Percentiles rank a stretch among this genome's conserved stretches.
Conservation (phyloP, 2,329 filamentous ascomycete genomes). For the Incumbomyces delicatus region DNA sequence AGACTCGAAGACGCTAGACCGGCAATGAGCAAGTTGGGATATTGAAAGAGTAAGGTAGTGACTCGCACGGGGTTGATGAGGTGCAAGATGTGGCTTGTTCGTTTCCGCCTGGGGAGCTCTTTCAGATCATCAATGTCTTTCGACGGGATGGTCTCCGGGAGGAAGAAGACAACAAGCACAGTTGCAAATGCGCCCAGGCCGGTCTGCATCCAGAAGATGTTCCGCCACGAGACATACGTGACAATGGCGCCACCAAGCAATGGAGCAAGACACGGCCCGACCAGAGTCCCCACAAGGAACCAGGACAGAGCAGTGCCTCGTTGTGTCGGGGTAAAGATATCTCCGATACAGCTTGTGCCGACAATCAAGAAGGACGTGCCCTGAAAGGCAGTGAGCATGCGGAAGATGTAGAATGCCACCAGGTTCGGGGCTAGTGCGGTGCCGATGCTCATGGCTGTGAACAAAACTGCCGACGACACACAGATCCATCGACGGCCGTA, state of each 20-base stretch:
- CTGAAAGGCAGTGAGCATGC: conserved; percentile 63
- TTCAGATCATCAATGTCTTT: conserved; percentile 53
- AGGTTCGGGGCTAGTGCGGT: conserved; percentile 64
- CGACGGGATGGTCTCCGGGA: conserved; percentile 64
- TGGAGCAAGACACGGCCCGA: conserved; percentile 58
- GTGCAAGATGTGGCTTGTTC: conserved; percentile 43
- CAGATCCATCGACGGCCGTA: conserved; percentile 52
- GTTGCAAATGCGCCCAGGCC: conserved; percentile 54
- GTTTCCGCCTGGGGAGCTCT: conserved; percentile 42
- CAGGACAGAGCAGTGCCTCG: conserved; percentile 64
- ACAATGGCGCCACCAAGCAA: conserved; percentile 69
- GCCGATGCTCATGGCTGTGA: conserved; percentile 60
- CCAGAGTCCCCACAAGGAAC: conserved; percentile 61
- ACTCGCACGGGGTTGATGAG: conserved; percentile 58
- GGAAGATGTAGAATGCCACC: conserved; percentile 62
- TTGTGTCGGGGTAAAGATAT: conserved; percentile 56
- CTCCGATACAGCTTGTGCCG: conserved; percentile 59
- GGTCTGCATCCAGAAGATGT: conserved; percentile 69
- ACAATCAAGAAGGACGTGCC: conserved; percentile 66
- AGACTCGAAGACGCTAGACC: conserved; percentile 52
- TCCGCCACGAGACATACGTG: conserved; percentile 61
- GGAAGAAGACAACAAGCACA: conserved; percentile 52
- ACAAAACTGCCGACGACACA: conserved; percentile 51
- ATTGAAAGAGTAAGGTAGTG: conserved; percentile 54
- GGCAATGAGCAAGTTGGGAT: conserved; percentile 58